Percentiles rank a stretch among this genome's conserved stretches.
These are phyloP conservation scores for Daedaleopsis nitida DNA, from an alignment of 768 basidiomycete genomes.

Conservation along the genomic window DNA sequence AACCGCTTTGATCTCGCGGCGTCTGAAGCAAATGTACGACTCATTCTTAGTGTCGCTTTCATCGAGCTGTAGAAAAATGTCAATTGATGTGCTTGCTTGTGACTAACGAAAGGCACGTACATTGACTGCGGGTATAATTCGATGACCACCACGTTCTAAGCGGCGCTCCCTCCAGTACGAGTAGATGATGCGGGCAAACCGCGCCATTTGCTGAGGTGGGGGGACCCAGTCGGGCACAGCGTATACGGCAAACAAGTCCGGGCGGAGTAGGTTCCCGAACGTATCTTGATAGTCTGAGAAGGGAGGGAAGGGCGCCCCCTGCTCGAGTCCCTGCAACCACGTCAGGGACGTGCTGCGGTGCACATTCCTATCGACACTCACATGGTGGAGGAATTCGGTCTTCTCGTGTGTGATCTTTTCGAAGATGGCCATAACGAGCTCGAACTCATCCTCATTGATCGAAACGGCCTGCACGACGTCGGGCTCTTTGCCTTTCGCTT, in stretches of 20 bases:
- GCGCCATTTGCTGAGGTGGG: slow-evolving; percentile 57
- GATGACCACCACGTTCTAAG: slow-evolving; percentile 74
- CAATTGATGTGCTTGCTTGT: slow-evolving; percentile 2
- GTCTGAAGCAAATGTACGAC: slow-evolving; percentile 96
- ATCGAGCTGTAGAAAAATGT: slow-evolving; percentile 59
- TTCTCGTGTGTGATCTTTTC: slow-evolving; percentile 91
- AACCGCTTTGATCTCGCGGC: slow-evolving; percentile 90
- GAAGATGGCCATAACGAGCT: slow-evolving; percentile 92
- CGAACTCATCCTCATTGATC: slow-evolving; percentile 91
- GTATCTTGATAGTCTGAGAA: slow-evolving; percentile 74
- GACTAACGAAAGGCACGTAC: slow-evolving; percentile 45
- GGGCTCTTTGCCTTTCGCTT: slow-evolving; percentile 84
- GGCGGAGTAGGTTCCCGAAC: slow-evolving; percentile 60
- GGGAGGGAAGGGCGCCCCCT: slow-evolving; percentile 68
- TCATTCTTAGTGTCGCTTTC: slow-evolving; percentile 89
- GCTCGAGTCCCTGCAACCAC: slow-evolving; percentile 54
- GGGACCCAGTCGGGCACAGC: slow-evolving; percentile 72
- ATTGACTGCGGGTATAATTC: slow-evolving; percentile 86
- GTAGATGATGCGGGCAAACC: slow-evolving; percentile 74
- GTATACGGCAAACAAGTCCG: slow-evolving; percentile 70
- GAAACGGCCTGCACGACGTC: slow-evolving; percentile 63
- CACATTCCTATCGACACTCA: slow-evolving; percentile 42
- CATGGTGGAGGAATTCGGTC: slow-evolving; percentile 87
- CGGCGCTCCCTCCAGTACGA: slow-evolving; percentile 91
- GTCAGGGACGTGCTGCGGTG: slow-evolving; percentile 3